Percentiles rank a stretch among this genome's conserved stretches.
These are phyloP conservation scores for Fraxinus velutina DNA, from an alignment of 305 asterid genomes.

Conservation along the genomic window DNA sequence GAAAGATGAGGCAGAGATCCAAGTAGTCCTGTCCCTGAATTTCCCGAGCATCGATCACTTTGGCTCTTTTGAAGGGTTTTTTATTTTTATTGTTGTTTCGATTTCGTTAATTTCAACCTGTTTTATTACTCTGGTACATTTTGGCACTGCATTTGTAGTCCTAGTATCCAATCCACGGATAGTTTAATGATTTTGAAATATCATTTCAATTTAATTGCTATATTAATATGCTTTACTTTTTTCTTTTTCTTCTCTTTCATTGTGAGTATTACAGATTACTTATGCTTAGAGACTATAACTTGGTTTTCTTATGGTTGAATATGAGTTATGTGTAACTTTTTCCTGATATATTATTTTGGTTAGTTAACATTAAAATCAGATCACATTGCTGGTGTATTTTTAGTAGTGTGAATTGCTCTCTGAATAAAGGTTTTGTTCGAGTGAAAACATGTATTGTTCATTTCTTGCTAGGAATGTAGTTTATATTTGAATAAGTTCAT, in stretches of 20 bases:
- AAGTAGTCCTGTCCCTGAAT: slow-evolving; percentile 21
- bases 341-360: neutral
- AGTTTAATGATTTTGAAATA: neutral
- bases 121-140: neutral
- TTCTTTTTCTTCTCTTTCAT: neutral
- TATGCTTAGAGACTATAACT: neutral
- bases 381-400: neutral
- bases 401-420: neutral
- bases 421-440: neutral
- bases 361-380: neutral
- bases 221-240: neutral
- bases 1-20: slow-evolving; percentile 28
- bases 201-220: neutral
- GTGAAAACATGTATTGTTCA: neutral
- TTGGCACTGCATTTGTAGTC: neutral
- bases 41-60: neutral
- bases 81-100: neutral
- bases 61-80: neutral
- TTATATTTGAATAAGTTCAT: neutral
- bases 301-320: neutral
- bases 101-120: neutral
- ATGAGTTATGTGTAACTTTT: neutral
- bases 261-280: neutral
- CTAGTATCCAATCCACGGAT: neutral
- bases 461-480: neutral